These are phyloP conservation scores for Cornus suecica DNA, from an alignment of 148 eudicot genomes.

Conservation along the genomic window DNA sequence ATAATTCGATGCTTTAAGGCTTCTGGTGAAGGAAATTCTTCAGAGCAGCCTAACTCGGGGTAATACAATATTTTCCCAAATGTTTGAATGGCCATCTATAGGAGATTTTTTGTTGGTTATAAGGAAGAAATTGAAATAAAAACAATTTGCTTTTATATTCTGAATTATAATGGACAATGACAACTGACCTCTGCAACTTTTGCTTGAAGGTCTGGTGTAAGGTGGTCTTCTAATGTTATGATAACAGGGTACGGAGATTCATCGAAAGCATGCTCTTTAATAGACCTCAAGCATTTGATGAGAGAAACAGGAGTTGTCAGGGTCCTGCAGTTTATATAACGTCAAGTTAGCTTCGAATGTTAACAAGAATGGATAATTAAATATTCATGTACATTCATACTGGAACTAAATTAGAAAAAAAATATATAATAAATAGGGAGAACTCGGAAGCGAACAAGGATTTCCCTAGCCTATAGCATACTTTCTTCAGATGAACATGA, in stretches of 20 bases:
- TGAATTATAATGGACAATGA: not conserved
- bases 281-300: slow-evolving; percentile 72
- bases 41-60: slow-evolving; percentile 38
- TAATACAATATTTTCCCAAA: slow-evolving; percentile 56
- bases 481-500: too few species aligned
- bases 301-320: slow-evolving; percentile 89
- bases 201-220: slow-evolving; percentile 79
- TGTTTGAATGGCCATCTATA: slow-evolving; percentile 62
- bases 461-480: too few species aligned
- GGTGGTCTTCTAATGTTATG: slow-evolving; percentile 93
- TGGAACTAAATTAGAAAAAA: not conserved
- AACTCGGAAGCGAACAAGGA: too few species aligned
- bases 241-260: slow-evolving; percentile 82
- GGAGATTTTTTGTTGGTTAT: not conserved
- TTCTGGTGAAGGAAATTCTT: slow-evolving; percentile 67
- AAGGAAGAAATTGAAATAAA: not conserved
- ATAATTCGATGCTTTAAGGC: slow-evolving; percentile 49
- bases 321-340: slow-evolving; percentile 46
- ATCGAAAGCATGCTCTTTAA: slow-evolving; percentile 80
- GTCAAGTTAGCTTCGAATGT: slow-evolving; percentile 8
- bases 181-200: slow-evolving; percentile 86
- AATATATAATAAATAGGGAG: not conserved
- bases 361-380: not conserved
- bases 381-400: not conserved
- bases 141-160: too few species aligned